Percentiles rank a stretch among this genome's conserved stretches.
Evolutionary conservation across 768 basidiomycete genomes (phyloP).

Genomic region (Tylopilus felleus): DNA sequence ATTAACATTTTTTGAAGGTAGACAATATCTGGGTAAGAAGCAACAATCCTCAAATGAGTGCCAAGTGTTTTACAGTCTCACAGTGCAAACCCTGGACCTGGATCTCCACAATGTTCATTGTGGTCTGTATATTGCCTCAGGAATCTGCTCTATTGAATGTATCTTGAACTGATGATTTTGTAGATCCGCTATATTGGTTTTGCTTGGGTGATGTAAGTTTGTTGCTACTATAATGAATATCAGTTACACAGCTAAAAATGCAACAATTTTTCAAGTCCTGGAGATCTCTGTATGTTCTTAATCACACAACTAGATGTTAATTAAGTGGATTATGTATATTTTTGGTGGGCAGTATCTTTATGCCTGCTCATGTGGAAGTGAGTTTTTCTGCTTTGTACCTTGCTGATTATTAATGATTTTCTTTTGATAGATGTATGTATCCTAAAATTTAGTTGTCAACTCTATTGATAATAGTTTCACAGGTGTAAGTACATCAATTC

Average conservation of each 20-base stretch:
- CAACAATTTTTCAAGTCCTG: not conserved
- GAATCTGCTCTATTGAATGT: not conserved
- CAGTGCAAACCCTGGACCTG: constrained; percentile 1
- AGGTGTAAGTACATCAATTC: not conserved
- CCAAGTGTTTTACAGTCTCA: not conserved
- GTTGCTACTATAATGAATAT: not conserved
- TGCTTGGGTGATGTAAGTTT: not conserved
- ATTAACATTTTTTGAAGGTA: too few species aligned
- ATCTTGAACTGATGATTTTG: not conserved
- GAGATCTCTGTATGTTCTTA: not conserved
- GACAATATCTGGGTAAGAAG: constrained; percentile 7
- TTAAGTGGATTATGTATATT: not conserved
- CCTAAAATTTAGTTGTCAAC: not conserved
- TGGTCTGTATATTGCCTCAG: not conserved
- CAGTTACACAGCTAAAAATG: not conserved
- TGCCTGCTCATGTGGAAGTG: constrained; percentile 1
- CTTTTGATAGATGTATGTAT: not conserved
- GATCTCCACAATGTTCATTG: not conserved
- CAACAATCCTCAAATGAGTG: not conserved
- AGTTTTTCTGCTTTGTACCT: not conserved
- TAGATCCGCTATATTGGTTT: constrained; percentile 8
- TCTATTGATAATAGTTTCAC: not conserved
- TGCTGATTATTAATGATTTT: not conserved
- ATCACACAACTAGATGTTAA: not conserved
- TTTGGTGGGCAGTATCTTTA: not conserved